phyloP scores from a whole-genome alignment of 2,329 filamentous ascomycete genomes.

The Talaromyces marneffei region DNA sequence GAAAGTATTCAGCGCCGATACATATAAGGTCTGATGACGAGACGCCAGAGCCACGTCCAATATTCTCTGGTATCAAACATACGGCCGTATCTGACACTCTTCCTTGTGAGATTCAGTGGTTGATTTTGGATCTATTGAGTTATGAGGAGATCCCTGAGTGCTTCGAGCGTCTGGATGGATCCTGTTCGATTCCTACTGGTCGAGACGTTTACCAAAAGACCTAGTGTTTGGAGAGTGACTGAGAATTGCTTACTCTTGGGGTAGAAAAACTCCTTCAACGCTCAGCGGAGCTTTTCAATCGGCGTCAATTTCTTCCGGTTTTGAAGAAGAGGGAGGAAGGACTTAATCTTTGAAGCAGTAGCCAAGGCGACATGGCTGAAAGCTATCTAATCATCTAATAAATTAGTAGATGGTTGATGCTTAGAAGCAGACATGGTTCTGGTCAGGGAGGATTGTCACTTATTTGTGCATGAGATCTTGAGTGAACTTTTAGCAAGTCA shows the following conservation, averaged over 20 bases:
- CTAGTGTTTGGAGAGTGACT: constrained; percentile 7
- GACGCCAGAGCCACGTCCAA: neutral
- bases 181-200: constrained; percentile 5
- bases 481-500: too few relatives aligned
- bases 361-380: neutral
- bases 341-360: neutral
- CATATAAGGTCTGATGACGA: neutral
- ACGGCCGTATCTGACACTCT: constrained; percentile 15
- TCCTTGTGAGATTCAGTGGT: constrained; percentile 23
- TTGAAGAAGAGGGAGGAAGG: constrained; percentile 1
- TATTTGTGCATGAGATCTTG: neutral
- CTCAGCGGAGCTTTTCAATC: constrained; percentile 1
- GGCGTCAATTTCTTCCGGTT: constrained; percentile 8
- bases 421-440: neutral
- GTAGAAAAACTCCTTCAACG: constrained; percentile 6
- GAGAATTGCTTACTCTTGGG: constrained; percentile 9
- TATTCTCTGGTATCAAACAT: constrained; percentile 3
- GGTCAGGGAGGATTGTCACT: too few relatives aligned
- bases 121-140: constrained; percentile 6
- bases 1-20: constrained; percentile 9
- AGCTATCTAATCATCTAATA: neutral
- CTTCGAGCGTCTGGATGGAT: constrained; percentile 9
- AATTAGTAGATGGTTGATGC: neutral
- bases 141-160: constrained; percentile 5
- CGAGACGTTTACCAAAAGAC: constrained; percentile 1